Percentiles rank a stretch among this genome's conserved stretches.
These are phyloP conservation scores for Aspergillus steynii DNA, from an alignment of 495 filamentous ascomycete species.

Conservation along the genomic window DNA sequence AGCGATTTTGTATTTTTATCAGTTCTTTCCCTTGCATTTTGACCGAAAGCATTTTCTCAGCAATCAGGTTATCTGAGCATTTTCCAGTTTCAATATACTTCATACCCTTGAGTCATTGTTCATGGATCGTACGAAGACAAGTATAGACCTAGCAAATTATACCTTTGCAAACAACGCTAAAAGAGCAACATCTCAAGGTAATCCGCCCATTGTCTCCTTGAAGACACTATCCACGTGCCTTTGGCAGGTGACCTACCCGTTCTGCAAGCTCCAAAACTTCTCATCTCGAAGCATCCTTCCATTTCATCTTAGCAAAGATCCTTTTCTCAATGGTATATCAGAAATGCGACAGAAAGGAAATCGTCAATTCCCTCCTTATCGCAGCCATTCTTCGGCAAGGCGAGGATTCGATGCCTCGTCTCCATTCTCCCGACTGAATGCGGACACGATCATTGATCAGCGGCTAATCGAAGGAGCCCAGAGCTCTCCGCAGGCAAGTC, in stretches of 20 bases:
- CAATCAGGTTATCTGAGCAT: neutral
- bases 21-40: neutral
- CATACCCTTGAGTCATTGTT: neutral
- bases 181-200: no score
- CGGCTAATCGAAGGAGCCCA: conserved; percentile 31
- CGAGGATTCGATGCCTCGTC: neutral
- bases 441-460: conserved; percentile 24
- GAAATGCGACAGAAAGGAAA: neutral
- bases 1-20: conserved; percentile 5
- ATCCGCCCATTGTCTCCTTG: neutral
- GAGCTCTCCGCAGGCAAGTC: conserved; percentile 10
- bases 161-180: no score
- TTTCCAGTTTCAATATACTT: neutral
- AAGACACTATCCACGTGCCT: neutral
- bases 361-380: neutral
- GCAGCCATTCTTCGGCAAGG: neutral
- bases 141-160: no score
- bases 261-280: neutral
- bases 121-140: neutral
- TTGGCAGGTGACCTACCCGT: neutral
- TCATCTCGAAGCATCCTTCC: neutral
- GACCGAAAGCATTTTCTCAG: neutral
- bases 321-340: neutral
- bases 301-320: neutral
- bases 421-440: neutral